Evolutionary conservation across 805 yeast species (phyloP), one percentile per base, ranked within the genome.

Genomic region (Candida sonorensis): DNA sequence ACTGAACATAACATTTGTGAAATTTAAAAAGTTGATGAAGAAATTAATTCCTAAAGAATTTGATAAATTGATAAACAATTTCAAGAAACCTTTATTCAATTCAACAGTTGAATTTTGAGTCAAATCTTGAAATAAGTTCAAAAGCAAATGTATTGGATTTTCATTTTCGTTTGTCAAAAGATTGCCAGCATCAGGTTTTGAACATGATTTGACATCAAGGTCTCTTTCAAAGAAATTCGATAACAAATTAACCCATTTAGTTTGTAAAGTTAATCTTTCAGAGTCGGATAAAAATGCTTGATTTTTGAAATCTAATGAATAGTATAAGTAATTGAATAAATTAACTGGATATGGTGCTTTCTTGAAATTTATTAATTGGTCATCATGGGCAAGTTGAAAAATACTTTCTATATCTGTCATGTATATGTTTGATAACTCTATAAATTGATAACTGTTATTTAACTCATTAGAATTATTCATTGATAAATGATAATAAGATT

Each of bases 301-400:
- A 30, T 36, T 23, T 15, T 44, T 41, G 29, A 53, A 46, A 16
- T 42, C 43, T 2, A 53, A 15, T 3, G 45, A 23, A 22, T 44
- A 41, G 21, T 37, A 63, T 23, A 68, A 53, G 23, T 59, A 44
- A 29, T 66, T 68, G 68, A 75, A 69, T 26, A 63, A 52, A 29
- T 58, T 67, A 29, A 61, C 47, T 10, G 63, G 61, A 17, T 64
- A 72, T 23, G 62, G 61, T 32, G 66, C 61, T 39, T 70, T 60
- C 26, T 62, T 54, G 27, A 71, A 42, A 9, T 39, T 39, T 14
- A 48, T 41, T 27, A 62, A 34, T 39, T 48, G 27, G 55, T 53
- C 50, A 55, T 61, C 35, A 17, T 40, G 42, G 3, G 50, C 40
- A 12, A 42, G 38, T 17, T 34, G 42, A 15, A 55, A 35, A 8